Conservation (phyloP, 1,284 basidiomycete species). For the Waitea zeae region DNA sequence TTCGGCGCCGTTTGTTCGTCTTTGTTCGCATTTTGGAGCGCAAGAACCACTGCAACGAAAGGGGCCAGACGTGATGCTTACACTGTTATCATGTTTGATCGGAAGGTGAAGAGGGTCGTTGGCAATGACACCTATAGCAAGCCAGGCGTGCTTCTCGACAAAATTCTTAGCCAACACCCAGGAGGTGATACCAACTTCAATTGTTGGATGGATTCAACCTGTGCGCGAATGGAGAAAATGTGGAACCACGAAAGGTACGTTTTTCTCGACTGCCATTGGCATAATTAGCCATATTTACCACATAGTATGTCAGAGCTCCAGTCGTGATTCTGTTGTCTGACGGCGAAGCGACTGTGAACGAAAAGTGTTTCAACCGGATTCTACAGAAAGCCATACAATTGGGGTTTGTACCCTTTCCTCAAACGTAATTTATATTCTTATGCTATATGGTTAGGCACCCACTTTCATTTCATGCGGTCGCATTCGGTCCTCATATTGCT, state of each 20-base stretch:
- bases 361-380: too few relatives aligned
- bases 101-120: slow-evolving; percentile 12
- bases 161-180: slow-evolving; percentile 16
- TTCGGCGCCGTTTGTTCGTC: slow-evolving; percentile 42
- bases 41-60: slow-evolving; percentile 23
- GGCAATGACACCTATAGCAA: slow-evolving; percentile 30
- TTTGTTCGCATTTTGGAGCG: slow-evolving; percentile 33
- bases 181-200: slow-evolving; percentile 30
- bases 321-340: slow-evolving; percentile 52
- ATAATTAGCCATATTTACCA: too few relatives aligned
- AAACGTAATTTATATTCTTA: slow-evolving; percentile 26
- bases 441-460: slow-evolving; percentile 39
- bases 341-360: slow-evolving; percentile 27
- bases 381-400: too few relatives aligned
- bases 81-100: slow-evolving; percentile 34
- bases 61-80: slow-evolving; percentile 32
- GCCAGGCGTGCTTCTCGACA: slow-evolving; percentile 25
- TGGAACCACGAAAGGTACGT: slow-evolving; percentile 40
- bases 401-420: slow-evolving; percentile 22
- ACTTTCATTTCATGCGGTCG: slow-evolving; percentile 40
- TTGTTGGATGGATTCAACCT: slow-evolving; percentile 20
- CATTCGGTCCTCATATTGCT: slow-evolving; percentile 25
- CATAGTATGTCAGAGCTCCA: too few relatives aligned
- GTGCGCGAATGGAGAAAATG: slow-evolving; percentile 22
- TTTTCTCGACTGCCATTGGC: too few relatives aligned